Base-by-base conservation (phyloP, 805 yeast genomes). In the Lachancea meyersii region DNA sequence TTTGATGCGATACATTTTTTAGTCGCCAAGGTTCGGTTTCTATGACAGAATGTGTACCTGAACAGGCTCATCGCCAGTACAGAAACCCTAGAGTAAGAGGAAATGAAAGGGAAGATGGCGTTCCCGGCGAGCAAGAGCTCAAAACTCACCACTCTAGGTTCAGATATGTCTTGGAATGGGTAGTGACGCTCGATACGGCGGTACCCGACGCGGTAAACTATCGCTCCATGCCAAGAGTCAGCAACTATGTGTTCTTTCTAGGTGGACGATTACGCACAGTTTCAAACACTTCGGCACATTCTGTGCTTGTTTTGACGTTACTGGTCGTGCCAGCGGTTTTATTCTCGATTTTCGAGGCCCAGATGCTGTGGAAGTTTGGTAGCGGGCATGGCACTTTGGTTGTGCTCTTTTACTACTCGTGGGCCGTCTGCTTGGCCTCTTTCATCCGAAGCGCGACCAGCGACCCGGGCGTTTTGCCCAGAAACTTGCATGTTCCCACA, bases 391-490 rank as follows among this genome's bases (percentile, higher is more conserved):
- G 50, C 22, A 39, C 47, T 2, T 38, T 57, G 31, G 80, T 78
- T 4, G 65, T 84, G 0, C 38, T 79, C 2, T 79, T 80, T 49
- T 60, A 73, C 16, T 85, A 85, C 52, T 54, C 75, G 30, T 80
- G 84, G 83, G 36, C 68, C 4, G 53, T 77, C 31, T 56, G 76
- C 1, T n/a, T 76, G 1, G 37, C 58, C 3, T 72, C 77, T 40
- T 77, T 78, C 46, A 43, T 80, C 6, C 70, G 63, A 43, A 80
- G 82, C 0, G 70, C 83, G 0, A 65, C 76, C 2, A 60, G 73
- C 9, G 95, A 86, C 51, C 86, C 94, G 0, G 95, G 95, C 0
- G 60, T 72, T 1, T 53, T 82, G 9, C 89, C 94, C 1, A 64
- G 79, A 46, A 82, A 82, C 59, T 58, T 81, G 4, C 93, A 86